Base-by-base conservation (phyloP, 2,329 filamentous ascomycete species). In the Cercospora sojina region DNA sequence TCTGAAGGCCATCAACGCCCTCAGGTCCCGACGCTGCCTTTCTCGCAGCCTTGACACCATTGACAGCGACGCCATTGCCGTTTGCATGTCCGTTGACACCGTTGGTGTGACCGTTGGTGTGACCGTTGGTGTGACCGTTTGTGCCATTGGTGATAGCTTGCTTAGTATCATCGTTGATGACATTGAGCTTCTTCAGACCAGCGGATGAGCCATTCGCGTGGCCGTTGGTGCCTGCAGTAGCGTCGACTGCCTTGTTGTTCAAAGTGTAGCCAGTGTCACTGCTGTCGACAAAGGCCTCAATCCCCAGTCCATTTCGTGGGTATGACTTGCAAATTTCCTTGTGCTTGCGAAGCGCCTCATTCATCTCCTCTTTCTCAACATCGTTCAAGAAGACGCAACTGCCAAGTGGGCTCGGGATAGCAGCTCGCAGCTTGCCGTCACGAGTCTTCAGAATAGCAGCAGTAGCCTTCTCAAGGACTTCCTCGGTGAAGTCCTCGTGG, bases 371-470 rank as follows among this genome's bases (percentile, higher is more conserved):
- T 27, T 82, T 78, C 1, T 83, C 81, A 1, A 90, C 85, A 49
- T 91, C 88, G 73, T 91, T 91, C 62, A 91, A 73, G 79, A 92
- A 91, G 3, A 83, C 82, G 73, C 90, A 91, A 12, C 80, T 81
- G 1, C 89, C 90, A 31, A 91, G 82, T 0, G 89, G 89, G 68
- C 83, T 87, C 0, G 90, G 90, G 0, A 91, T 88, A 3, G 89
- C 88, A 35, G 88, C 87, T 43, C 89, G 85, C 9, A 91, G 82
- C 73, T 86, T 82, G 35, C 89, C 89, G 69, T 91, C 89, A 12
- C 90, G 83, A 0, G 89, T 91, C 80, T 88, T 90, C 59, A 91
- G 79, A 68, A 91, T 91, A 12, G 89, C 89, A 13, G 85, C 80
- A 1, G 89, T 91, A 2, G 83, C 89, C 72, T 86, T 86, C 60